Percentiles rank a stretch among this genome's conserved stretches.
These are phyloP conservation scores for Carallia brachiata DNA, from an alignment of 345 rosid genomes.

Conservation along the genomic window DNA sequence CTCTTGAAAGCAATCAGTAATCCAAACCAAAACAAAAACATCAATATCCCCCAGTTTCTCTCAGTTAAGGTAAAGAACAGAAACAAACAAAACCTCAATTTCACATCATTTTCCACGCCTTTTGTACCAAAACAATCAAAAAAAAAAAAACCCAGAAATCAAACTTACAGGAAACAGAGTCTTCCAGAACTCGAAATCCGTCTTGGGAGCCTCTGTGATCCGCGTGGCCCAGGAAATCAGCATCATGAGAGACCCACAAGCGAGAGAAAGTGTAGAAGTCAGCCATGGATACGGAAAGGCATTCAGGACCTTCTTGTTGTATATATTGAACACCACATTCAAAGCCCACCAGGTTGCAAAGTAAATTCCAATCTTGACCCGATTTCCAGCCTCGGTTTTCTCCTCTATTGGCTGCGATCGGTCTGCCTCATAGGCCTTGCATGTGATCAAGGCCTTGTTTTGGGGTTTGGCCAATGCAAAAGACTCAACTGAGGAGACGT, in stretches of 20 bases:
- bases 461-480: slow-evolving; percentile 24
- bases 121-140: slow-evolving; percentile 28
- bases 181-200: slow-evolving; percentile 89
- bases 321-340: slow-evolving; percentile 92
- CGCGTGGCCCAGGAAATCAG: slow-evolving; percentile 79
- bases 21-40: slow-evolving; percentile 33
- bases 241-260: slow-evolving; percentile 93
- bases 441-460: slow-evolving; percentile 38
- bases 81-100: slow-evolving; percentile 15
- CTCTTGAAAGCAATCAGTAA: slow-evolving; percentile 14
- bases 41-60: slow-evolving; percentile 26
- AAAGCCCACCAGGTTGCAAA: slow-evolving; percentile 68
- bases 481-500: slow-evolving; percentile 44
- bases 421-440: slow-evolving; percentile 88
- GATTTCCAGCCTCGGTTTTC: slow-evolving; percentile 52
- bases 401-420: slow-evolving; percentile 53
- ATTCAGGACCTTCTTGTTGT: slow-evolving; percentile 95
- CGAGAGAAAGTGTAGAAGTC: slow-evolving; percentile 87
- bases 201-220: slow-evolving; percentile 69
- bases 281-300: slow-evolving; percentile 97
- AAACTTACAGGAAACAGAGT: slow-evolving; percentile 74
- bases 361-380: slow-evolving; percentile 70
- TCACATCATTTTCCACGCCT: slow-evolving; percentile 19
- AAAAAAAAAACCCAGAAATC: slow-evolving; percentile 18
- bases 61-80: neutral